These are phyloP conservation scores for Blastobotrys arbuscula DNA, from an alignment of 1,139 yeast species.

Conservation along the genomic window DNA sequence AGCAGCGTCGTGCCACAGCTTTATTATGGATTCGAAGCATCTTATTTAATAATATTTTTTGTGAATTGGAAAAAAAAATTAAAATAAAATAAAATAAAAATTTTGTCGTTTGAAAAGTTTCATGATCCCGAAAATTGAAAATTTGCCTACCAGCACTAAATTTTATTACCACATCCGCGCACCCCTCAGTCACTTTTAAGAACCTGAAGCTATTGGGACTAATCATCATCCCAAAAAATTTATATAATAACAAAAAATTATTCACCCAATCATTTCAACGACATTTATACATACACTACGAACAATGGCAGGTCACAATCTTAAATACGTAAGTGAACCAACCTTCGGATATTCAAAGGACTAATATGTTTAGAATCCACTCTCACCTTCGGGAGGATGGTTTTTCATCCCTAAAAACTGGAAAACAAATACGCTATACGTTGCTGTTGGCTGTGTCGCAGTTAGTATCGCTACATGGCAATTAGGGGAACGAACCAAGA, in stretches of 20 bases:
- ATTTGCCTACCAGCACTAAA: too few relatives aligned
- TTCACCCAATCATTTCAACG: constrained; percentile 11
- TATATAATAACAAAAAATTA: not conserved
- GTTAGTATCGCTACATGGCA: constrained; percentile 29
- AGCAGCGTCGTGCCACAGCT: not conserved
- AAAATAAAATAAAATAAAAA: too few relatives aligned
- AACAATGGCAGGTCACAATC: constrained; percentile 14
- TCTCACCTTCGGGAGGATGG: constrained; percentile 43
- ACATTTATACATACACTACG: not conserved
- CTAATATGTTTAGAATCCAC: constrained; percentile 26
- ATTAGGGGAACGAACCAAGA: constrained; percentile 30
- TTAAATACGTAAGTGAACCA: constrained; percentile 10
- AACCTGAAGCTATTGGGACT: too few relatives aligned
- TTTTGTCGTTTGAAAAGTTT: too few relatives aligned
- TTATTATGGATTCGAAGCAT: constrained; percentile 1
- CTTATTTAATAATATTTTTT: too few relatives aligned
- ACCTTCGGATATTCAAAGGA: too few relatives aligned
- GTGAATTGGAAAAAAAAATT: too few relatives aligned
- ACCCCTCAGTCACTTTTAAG: too few relatives aligned
- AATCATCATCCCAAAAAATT: too few relatives aligned
- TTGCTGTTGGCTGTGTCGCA: constrained; percentile 32
- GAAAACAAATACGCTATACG: constrained; percentile 34
- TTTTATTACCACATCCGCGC: too few relatives aligned
- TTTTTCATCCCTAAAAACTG: constrained; percentile 41
- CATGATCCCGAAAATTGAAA: too few relatives aligned